Conservation (phyloP, 1,284 basidiomycete species). For the Dichomitus squalens region DNA sequence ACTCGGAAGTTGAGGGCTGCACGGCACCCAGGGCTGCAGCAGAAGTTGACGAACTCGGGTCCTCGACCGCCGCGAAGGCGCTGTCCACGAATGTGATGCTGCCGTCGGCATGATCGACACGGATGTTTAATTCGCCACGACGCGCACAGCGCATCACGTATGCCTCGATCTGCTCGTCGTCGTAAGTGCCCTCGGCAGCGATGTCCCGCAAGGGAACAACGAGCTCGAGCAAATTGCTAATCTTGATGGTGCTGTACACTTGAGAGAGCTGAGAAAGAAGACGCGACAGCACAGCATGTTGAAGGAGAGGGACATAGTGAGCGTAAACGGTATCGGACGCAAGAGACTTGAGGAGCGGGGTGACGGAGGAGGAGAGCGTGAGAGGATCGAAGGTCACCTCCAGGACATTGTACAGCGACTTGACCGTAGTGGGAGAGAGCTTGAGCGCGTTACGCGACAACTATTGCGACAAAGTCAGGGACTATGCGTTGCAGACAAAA, state of each 20-base stretch:
- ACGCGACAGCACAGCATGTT: constrained; percentile 90
- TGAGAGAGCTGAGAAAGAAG: constrained; percentile 94
- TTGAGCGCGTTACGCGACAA: constrained; percentile 86
- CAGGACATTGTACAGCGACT: constrained; percentile 87
- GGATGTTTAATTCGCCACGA: constrained; percentile 86
- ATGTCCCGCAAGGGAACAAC: constrained; percentile 72
- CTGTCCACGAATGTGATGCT: constrained; percentile 89
- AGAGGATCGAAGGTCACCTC: constrained; percentile 97
- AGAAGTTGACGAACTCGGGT: constrained; percentile 41
- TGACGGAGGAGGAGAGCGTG: constrained; percentile 81
- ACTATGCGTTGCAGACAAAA: background rate
- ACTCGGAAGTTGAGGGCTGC: constrained; percentile 70
- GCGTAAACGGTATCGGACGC: constrained; percentile 61
- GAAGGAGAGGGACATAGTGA: constrained; percentile 88
- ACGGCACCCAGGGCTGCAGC: constrained; percentile 46
- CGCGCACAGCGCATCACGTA: constrained; percentile 94
- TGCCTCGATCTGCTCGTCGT: constrained; percentile 81
- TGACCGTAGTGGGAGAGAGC: constrained; percentile 76
- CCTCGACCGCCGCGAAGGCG: constrained; percentile 56
- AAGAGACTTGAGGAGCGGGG: constrained; percentile 79
- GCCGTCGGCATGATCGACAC: constrained; percentile 88
- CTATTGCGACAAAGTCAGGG: constrained; percentile 37
- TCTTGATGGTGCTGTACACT: constrained; percentile 90
- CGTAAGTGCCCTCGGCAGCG: constrained; percentile 52
- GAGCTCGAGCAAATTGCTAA: constrained; percentile 76